Evolutionary conservation across 2,329 filamentous ascomycete genomes (phyloP), one percentile per base, ranked within the genome.

Genomic region (Achaetomium macrosporum): DNA sequence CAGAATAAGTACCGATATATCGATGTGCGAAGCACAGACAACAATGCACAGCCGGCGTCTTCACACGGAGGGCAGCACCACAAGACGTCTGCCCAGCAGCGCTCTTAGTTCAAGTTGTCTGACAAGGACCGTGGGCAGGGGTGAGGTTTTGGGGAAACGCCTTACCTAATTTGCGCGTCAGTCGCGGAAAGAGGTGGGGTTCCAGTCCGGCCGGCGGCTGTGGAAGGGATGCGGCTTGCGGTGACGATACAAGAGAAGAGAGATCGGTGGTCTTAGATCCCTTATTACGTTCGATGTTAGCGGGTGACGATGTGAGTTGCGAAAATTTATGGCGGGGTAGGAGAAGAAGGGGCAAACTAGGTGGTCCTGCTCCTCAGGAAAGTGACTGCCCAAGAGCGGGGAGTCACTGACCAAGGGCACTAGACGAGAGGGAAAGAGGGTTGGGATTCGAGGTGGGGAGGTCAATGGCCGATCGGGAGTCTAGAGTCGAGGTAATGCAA

Each of bases 291-390:
- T 19, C 37, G 33, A 42, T 44, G 50, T 39, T 35, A 41, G 35
- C 17, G 16, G n/a, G 42, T 35, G 31, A 29, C 30, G 42, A 46
- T 41, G 36, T 51, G 47, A 50, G 39, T 47, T 43, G 49, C 30
- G 49, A 53, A 57, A 55, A 45, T 57, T 57, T 53, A 45, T 43
- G 45, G 53, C 55, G 55, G 52, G 51, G 52, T 53, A 53, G 31
- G 30, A 43, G 47, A 33, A 17, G 42, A 36, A 33, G 30, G 51
- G 42, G 45, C 20, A 47, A 29, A 35, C 10, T 17, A n/a, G 30
- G 31, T 8, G 33, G 35, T 8, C 10, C 15, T 13, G 35, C 15
- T 37, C 35, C 15, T 8, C 12, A 13, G 33, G 15, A 4, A 35
- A 15, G 33, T 15, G 33, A 41, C 33, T 13, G 29, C 12, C 44